Evolutionary conservation across 1,139 yeast species (phyloP).

Genomic region (Hyphopichia wangnamkhiaoensis): DNA sequence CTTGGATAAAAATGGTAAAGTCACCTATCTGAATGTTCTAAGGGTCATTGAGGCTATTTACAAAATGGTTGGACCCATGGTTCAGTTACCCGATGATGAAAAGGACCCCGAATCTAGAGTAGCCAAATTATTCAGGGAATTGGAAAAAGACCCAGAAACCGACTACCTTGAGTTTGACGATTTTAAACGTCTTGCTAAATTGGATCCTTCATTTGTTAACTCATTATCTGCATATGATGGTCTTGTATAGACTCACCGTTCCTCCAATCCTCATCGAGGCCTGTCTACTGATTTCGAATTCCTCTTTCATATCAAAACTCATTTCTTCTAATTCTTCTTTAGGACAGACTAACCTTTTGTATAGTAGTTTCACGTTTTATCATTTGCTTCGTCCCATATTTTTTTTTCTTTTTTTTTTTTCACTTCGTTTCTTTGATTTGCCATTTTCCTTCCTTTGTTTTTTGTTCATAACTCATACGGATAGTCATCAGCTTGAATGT

Average conservation of each 20-base stretch:
- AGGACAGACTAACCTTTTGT: no score
- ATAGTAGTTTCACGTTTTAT: not conserved
- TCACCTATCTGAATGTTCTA: slow-evolving; percentile 76
- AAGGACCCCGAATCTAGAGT: slow-evolving; percentile 89
- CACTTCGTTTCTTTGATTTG: not conserved
- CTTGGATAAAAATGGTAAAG: slow-evolving; percentile 71
- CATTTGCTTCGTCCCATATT: no score
- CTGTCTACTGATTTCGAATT: no score
- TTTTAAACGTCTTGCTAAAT: slow-evolving; percentile 76
- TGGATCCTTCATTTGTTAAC: slow-evolving; percentile 78
- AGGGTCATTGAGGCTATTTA: slow-evolving; percentile 81
- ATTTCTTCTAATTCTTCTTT: no score
- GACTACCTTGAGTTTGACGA: slow-evolving; percentile 72
- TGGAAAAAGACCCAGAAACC: slow-evolving; percentile 71
- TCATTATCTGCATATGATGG: slow-evolving; percentile 84
- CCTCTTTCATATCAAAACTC: not conserved
- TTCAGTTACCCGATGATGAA: slow-evolving; percentile 86
- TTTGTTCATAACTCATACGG: not conserved
- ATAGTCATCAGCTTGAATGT: no score
- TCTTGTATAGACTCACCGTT: slow-evolving; percentile 46
- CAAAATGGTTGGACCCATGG: slow-evolving; percentile 96
- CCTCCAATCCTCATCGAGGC: no score
- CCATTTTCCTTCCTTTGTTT: not conserved
- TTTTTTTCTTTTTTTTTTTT: no score
- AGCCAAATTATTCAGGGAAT: slow-evolving; percentile 70